Percentiles rank a stretch among this genome's conserved stretches.
phyloP scores from a whole-genome alignment of 78 protist species.

The Mastigamoeba balamuthi region DNA sequence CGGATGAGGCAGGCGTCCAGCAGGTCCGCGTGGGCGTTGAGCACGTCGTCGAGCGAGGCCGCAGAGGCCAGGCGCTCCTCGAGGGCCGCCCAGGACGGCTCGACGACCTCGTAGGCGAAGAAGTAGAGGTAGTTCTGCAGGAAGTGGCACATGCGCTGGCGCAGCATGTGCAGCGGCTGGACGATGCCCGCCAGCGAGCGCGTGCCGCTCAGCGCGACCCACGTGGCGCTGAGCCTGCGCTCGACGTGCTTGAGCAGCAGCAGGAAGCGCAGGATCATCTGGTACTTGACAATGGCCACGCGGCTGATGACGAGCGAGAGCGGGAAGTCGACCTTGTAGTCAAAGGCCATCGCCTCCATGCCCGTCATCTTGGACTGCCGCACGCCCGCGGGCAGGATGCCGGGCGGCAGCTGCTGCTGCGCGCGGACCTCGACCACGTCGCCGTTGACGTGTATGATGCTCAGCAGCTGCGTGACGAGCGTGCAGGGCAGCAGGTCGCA shows the following conservation, averaged over 20 bases:
- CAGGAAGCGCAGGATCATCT: constrained; percentile 70
- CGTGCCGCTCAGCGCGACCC: constrained; percentile 13
- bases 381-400: too few relatives aligned
- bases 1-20: constrained; percentile 21
- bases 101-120: constrained; percentile 69
- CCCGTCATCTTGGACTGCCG: too few relatives aligned
- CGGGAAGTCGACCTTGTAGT: constrained; percentile 69
- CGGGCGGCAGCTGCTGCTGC: background rate
- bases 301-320: constrained; percentile 52
- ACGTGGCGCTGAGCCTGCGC: constrained; percentile 26
- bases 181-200: background rate
- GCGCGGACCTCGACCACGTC: background rate
- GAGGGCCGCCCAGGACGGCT: constrained; percentile 64
- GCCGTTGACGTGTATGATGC: constrained; percentile 12
- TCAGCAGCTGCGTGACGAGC: constrained; percentile 26
- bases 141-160: constrained; percentile 73
- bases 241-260: constrained; percentile 69
- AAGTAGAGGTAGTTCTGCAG: constrained; percentile 57
- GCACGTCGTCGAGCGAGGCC: constrained; percentile 20
- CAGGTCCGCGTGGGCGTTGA: constrained; percentile 18
- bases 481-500: constrained; percentile 41
- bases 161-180: constrained; percentile 22
- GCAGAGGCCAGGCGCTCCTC: background rate
- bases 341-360: constrained; percentile 57
- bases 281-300: constrained; percentile 58